Evolutionary conservation across 805 yeast genomes (phyloP).

Genomic region (Barnettozyma wickerhamii): DNA sequence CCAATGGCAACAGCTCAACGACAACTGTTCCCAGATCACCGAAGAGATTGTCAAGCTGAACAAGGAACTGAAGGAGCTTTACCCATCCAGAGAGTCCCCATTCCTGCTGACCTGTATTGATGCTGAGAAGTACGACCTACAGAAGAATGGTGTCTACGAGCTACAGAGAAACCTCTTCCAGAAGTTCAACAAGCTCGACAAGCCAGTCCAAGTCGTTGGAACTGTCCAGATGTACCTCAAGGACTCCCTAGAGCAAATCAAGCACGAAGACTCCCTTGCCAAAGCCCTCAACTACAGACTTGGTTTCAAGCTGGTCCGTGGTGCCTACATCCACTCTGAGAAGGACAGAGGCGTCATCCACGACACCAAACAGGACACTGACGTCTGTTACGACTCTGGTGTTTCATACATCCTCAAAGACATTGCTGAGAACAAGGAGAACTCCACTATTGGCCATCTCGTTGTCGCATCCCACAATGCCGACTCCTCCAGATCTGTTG

Average conservation of each 20-base stretch:
- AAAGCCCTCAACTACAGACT: constrained; percentile 55
- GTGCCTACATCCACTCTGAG: constrained; percentile 93
- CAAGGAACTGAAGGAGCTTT: constrained; percentile 39
- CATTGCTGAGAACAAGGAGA: constrained; percentile 33
- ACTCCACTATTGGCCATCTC: constrained; percentile 62
- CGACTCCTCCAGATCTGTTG: constrained; percentile 69
- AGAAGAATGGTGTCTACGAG: constrained; percentile 79
- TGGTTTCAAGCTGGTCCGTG: constrained; percentile 89
- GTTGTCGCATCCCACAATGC: constrained; percentile 91
- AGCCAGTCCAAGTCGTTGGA: constrained; percentile 72
- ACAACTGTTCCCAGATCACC: constrained; percentile 62
- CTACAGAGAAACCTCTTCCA: constrained; percentile 78
- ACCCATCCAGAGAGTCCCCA: constrained; percentile 66
- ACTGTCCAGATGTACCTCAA: constrained; percentile 90
- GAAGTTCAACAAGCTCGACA: constrained; percentile 58
- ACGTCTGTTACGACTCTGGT: constrained; percentile 67
- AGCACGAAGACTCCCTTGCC: constrained; percentile 64
- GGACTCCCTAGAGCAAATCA: constrained; percentile 59
- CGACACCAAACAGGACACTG: constrained; percentile 76
- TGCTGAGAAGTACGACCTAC: constrained; percentile 87
- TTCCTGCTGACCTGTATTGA: constrained; percentile 78
- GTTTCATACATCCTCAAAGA: constrained; percentile 57
- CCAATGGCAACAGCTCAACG: constrained; percentile 56
- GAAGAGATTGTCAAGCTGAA: constrained; percentile 53
- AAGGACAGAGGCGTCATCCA: constrained; percentile 70